Percentiles rank a stretch among this genome's conserved stretches.
Conservation (phyloP, 352 stramenopile genomes). For the Pythium pyrilobum region DNA sequence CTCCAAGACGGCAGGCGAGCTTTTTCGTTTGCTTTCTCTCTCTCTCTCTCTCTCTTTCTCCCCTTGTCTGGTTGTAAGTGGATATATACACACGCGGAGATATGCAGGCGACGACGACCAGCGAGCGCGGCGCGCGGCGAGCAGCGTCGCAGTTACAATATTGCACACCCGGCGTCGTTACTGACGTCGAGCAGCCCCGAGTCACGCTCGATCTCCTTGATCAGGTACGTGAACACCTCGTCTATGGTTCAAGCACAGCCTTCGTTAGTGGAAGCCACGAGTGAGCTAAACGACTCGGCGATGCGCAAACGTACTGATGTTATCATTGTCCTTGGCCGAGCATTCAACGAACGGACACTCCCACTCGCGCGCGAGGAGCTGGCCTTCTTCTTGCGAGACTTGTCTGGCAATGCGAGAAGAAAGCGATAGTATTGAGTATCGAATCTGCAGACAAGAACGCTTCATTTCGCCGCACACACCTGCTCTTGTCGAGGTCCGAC, state of each 20-base stretch:
- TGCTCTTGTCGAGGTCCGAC: conserved; percentile 91
- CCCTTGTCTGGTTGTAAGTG: background rate
- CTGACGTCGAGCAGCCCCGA: conserved; percentile 83
- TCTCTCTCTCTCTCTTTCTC: background rate
- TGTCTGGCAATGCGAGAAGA: conserved; percentile 42
- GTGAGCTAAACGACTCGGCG: background rate
- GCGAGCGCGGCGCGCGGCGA: too few relatives aligned
- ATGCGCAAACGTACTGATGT: conserved; percentile 74
- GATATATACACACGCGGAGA: background rate
- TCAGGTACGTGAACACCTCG: conserved; percentile 88
- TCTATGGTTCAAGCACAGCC: conserved; percentile 25
- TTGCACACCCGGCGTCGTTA: conserved; percentile 63
- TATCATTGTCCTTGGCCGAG: conserved; percentile 89
- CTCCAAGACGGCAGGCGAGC: too few relatives aligned
- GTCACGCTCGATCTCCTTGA: conserved; percentile 88
- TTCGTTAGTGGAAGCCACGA: background rate
- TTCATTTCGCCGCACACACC: conserved; percentile 48
- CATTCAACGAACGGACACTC: conserved; percentile 94
- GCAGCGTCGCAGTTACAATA: conserved; percentile 78
- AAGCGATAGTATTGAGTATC: background rate
- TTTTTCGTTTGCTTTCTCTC: background rate
- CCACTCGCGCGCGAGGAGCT: conserved; percentile 86
- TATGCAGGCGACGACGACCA: too few relatives aligned
- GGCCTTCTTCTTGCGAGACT: conserved; percentile 81
- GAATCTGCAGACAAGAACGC: too few relatives aligned